These are phyloP conservation scores for Castanea sativa DNA, from an alignment of 306 rosid genomes.

Conservation along the genomic window DNA sequence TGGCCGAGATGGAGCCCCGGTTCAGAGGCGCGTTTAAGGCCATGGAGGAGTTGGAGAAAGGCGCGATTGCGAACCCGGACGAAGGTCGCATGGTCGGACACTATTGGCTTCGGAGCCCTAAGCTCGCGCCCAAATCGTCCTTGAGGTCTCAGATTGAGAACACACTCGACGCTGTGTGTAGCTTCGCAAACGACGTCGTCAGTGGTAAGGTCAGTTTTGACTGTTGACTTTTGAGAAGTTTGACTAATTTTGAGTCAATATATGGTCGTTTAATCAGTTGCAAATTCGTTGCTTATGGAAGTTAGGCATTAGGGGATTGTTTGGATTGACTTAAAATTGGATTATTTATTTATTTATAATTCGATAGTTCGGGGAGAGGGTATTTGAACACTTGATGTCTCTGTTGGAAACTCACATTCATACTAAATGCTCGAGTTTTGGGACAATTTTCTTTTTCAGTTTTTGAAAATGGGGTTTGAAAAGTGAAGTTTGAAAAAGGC, in stretches of 20 bases:
- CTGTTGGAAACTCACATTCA: no score
- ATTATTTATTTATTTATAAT: no score
- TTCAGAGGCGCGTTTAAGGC: conserved; percentile 61
- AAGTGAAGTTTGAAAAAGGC: no score
- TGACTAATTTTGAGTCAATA: no score
- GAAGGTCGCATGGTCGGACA: conserved; percentile 98
- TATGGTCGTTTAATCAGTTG: background rate
- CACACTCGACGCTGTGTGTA: conserved; percentile 52
- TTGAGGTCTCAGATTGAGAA: conserved; percentile 68
- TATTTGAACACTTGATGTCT: no score
- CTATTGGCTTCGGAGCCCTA: conserved; percentile 82
- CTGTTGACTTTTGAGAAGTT: background rate
- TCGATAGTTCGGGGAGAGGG: no score
- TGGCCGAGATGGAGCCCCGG: conserved; percentile 75
- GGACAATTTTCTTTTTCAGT: no score
- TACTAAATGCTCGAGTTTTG: no score
- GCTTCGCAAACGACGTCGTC: conserved; percentile 76
- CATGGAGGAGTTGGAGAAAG: conserved; percentile 84
- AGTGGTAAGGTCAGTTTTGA: conserved; percentile 77
- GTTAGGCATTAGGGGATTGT: background rate
- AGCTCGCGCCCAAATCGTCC: conserved; percentile 65
- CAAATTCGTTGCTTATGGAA: background rate
- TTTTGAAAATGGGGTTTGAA: no score
- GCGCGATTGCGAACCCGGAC: conserved; percentile 96
- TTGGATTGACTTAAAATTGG: background rate